A percentile compares a stretch with the other conserved stretches of the same genome.
These are phyloP conservation scores for Ceratocystis cacaofunesta DNA, from an alignment of 2,329 filamentous ascomycete genomes.

Conservation along the genomic window DNA sequence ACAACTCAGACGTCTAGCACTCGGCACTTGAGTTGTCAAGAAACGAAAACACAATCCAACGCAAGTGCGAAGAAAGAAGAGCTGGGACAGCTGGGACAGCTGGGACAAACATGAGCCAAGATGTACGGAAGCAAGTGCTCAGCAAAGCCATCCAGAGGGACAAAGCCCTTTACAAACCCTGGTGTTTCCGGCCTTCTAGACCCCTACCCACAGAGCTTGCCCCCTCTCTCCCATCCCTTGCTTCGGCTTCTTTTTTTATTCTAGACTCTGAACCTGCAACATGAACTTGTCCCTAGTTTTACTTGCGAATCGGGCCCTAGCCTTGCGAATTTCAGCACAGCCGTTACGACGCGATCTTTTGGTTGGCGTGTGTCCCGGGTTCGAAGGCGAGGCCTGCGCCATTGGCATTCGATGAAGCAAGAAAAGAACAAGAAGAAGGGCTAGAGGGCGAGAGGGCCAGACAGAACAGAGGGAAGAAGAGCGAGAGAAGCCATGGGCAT, in stretches of 20 bases:
- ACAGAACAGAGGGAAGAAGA: background rate
- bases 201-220: background rate
- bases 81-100: background rate
- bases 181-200: background rate
- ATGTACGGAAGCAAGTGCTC: background rate
- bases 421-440: background rate
- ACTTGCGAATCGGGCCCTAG: background rate
- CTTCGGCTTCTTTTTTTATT: background rate
- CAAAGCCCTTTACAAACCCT: background rate
- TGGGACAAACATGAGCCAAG: background rate
- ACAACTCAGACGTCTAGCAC: background rate
- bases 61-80: background rate
- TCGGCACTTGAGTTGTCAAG: constrained; percentile 2
- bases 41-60: constrained; percentile 2
- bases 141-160: too few species aligned
- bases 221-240: background rate
- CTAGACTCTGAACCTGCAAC: background rate
- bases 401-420: background rate
- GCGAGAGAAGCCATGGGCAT: background rate
- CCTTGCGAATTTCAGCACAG: background rate
- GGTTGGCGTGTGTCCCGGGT: background rate
- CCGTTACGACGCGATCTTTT: background rate
- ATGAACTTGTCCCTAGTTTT: background rate
- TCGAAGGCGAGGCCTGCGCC: background rate
- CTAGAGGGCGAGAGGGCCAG: background rate